A percentile compares a stretch with the other conserved stretches of the same genome.
phyloP scores from a whole-genome alignment of 805 yeast species.

The Candida boleticola region DNA sequence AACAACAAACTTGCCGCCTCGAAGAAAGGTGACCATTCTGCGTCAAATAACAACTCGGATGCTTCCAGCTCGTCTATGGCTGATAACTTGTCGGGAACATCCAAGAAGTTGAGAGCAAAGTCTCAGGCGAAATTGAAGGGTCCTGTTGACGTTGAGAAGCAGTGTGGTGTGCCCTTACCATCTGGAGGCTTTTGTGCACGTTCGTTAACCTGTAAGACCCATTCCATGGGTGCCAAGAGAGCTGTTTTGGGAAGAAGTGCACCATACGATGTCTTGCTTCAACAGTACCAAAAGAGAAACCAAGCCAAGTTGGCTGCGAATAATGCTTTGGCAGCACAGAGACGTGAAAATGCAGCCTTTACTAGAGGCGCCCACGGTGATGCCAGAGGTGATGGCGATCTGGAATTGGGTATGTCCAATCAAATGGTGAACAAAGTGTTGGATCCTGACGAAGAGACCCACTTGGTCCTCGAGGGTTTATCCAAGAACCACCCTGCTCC shows the following conservation, averaged over 20 bases:
- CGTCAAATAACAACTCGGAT: conserved; percentile 6
- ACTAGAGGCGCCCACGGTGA: conserved; percentile 16
- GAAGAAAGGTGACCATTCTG: conserved; percentile 5
- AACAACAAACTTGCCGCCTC: conserved; percentile 5
- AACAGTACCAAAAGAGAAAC: conserved; percentile 87
- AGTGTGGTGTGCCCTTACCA: conserved; percentile 93
- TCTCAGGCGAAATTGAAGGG: conserved; percentile 62
- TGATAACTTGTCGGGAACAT: conserved; percentile 10
- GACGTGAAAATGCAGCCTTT: conserved; percentile 60
- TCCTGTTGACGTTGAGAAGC: conserved; percentile 87
- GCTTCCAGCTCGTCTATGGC: not conserved
- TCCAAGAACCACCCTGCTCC: conserved; percentile 80
- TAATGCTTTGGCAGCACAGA: conserved; percentile 75
- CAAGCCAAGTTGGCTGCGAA: conserved; percentile 87
- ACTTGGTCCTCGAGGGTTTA: conserved; percentile 86
- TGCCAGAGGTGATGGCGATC: conserved; percentile 14
- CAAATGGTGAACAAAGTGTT: conserved; percentile 41
- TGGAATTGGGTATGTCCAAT: conserved; percentile 18
- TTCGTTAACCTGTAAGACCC: conserved; percentile 94
- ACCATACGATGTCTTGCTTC: conserved; percentile 83
- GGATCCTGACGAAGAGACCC: conserved; percentile 91
- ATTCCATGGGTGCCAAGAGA: conserved; percentile 97
- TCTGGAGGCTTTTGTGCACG: conserved; percentile 96
- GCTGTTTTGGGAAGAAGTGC: conserved; percentile 93
- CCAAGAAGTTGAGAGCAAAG: conserved; percentile 33